Percentiles rank a stretch among this genome's conserved stretches.
Conservation (phyloP, 2,329 filamentous ascomycete species). For the Chrysoporthe cubensis region DNA sequence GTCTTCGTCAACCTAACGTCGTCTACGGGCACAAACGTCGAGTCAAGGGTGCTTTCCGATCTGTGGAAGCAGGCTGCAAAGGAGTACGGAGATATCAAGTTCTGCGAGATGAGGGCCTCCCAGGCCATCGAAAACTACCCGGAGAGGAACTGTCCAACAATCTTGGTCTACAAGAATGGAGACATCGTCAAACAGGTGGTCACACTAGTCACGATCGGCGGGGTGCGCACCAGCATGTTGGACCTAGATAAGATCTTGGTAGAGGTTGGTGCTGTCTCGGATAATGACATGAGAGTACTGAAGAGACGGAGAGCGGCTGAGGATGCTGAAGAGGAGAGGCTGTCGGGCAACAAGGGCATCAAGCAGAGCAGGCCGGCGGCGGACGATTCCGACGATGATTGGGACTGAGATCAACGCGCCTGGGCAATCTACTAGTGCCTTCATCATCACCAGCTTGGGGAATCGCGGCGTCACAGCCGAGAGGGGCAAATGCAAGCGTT, state of each 20-base stretch:
- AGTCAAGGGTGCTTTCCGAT: slow-evolving; percentile 81
- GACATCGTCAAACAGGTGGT: slow-evolving; percentile 92
- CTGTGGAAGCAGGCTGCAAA: slow-evolving; percentile 82
- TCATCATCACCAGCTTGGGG: too few species aligned
- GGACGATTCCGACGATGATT: slow-evolving; percentile 61
- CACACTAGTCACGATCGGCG: slow-evolving; percentile 80
- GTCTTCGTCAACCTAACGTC: slow-evolving; percentile 84
- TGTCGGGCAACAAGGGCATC: slow-evolving; percentile 52
- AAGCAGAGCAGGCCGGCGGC: slow-evolving; percentile 43
- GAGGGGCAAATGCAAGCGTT: neutral
- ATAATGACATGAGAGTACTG: slow-evolving; percentile 77
- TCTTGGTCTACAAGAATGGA: slow-evolving; percentile 88
- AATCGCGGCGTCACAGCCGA: neutral
- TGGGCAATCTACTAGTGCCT: neutral
- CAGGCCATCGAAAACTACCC: slow-evolving; percentile 97
- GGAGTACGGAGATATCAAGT: slow-evolving; percentile 94
- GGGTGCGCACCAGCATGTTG: slow-evolving; percentile 69
- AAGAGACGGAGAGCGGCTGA: slow-evolving; percentile 64
- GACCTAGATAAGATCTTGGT: slow-evolving; percentile 83
- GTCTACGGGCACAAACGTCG: slow-evolving; percentile 72
- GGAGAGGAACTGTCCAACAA: slow-evolving; percentile 91
- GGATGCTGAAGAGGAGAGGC: slow-evolving; percentile 62
- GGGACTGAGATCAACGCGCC: slow-evolving; percentile 52
- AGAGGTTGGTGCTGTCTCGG: slow-evolving; percentile 77
- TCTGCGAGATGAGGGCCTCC: slow-evolving; percentile 90